These are phyloP conservation scores for Podila horticola DNA, from an alignment of 192 early-diverging fungal genomes.

Conservation along the genomic window DNA sequence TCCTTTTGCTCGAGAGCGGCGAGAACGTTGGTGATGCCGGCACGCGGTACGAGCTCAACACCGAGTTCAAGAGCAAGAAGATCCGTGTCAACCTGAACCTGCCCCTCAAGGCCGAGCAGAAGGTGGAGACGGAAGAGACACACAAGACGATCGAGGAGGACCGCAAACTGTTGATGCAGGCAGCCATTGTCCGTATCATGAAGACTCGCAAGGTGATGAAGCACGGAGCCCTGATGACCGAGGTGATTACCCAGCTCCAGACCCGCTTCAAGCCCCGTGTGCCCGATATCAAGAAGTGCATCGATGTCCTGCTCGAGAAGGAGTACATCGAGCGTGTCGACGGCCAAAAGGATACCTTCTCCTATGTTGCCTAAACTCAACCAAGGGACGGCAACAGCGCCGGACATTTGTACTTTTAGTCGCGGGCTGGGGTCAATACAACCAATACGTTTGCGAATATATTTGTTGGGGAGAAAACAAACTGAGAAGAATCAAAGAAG, in stretches of 20 bases:
- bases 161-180: conserved; percentile 94
- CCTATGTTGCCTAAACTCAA: conserved; percentile 74
- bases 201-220: conserved; percentile 94
- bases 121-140: conserved; percentile 91
- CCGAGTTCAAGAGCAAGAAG: conserved; percentile 88
- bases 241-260: conserved; percentile 88
- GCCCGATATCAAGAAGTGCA: conserved; percentile 95
- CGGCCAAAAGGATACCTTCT: conserved; percentile 83
- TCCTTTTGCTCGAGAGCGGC: conserved; percentile 68
- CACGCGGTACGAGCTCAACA: conserved; percentile 79
- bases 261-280: conserved; percentile 92
- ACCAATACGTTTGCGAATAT: no score
- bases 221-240: conserved; percentile 86
- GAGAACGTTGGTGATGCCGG: conserved; percentile 63
- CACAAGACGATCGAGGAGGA: conserved; percentile 94
- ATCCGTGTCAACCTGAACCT: conserved; percentile 89
- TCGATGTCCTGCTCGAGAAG: conserved; percentile 92
- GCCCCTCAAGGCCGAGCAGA: conserved; percentile 88
- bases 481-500: no score
- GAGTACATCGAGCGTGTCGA: conserved; percentile 93
- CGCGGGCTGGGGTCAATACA: no score
- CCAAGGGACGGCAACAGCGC: not conserved
- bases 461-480: no score
- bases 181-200: conserved; percentile 99
- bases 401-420: not conserved